These are phyloP conservation scores for Didymellaceae sp. DNA, from an alignment of 2,329 filamentous ascomycete species.

Conservation along the genomic window DNA sequence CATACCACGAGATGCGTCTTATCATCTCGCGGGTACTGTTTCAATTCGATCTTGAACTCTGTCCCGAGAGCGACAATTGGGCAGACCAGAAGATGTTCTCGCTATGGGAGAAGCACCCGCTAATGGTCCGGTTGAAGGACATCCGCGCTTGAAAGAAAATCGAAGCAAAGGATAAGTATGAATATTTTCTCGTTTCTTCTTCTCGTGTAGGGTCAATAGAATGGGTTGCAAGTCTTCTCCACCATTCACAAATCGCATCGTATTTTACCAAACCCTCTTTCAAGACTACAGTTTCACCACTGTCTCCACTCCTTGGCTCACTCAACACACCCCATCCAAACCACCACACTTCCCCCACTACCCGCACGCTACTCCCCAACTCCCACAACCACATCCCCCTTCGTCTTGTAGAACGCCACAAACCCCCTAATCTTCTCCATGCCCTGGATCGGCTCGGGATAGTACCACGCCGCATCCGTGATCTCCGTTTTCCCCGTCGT, in stretches of 20 bases:
- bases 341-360: too few species aligned
- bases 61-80: constrained; percentile 33
- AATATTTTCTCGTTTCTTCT: background rate
- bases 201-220: too few species aligned
- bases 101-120: constrained; percentile 19
- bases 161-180: too few species aligned
- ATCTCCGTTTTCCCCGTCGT: constrained; percentile 57
- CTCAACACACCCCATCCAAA: background rate
- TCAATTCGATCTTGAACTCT: constrained; percentile 49
- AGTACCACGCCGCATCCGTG: constrained; percentile 66
- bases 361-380: constrained; percentile 25
- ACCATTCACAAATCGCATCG: too few species aligned
- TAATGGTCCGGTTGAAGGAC: constrained; percentile 1
- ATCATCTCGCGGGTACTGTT: constrained; percentile 49
- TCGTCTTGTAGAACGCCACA: constrained; percentile 64
- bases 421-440: constrained; percentile 60
- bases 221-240: too few species aligned
- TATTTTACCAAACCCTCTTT: too few species aligned
- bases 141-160: background rate
- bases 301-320: too few species aligned
- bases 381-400: constrained; percentile 20
- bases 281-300: too few species aligned
- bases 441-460: constrained; percentile 59
- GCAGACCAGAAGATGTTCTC: constrained; percentile 32
- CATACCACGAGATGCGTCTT: constrained; percentile 52